Base-by-base conservation (phyloP, 2,329 filamentous ascomycete species). In the Phaeophleospora eucalypticola region DNA sequence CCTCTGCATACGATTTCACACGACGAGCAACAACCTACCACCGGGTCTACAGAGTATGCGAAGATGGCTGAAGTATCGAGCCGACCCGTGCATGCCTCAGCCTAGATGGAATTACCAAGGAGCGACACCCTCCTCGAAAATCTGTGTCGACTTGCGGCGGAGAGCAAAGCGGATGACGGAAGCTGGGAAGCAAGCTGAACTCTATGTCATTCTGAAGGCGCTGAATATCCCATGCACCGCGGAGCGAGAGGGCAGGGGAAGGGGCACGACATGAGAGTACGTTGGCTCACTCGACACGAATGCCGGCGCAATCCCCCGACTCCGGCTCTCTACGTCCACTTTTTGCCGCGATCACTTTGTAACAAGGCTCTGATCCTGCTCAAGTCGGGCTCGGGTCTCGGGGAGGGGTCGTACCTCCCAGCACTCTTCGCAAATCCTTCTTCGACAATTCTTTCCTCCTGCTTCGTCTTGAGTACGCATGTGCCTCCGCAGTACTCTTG, bases 31-130 rank as follows among this genome's bases (percentile, higher is more conserved):
- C 17, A 48, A 53, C 24, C 44, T 44, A 15, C 43, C 46, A 14
- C 40, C 43, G 20, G 48, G 42, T 24, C 43, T 53, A 38, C 45
- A 56, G 7, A 55, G 47, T 32, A 24, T 65, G 46, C 55, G 58
- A 16, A 58, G 49, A 21, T 65, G 62, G 62, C 52, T 65, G 24
- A 54, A 60, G 19, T 51, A 55, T 43, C 53, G 62, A 3, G 59
- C 60, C 10, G 62, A 65, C 46, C 44, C 24, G 36, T 53, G 57
- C 45, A 54, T 59, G n/a, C 53, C 58, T 18, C 61, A 64, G 53
- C 58, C 61, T 9, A 49, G 51, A 6, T 65, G 62, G 62, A 36
- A 49, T 35, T 65, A 65, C 38, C 43, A 24, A 1, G 62, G 62
- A 18, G 40, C 55, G 14, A 36, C 36, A 17, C 58, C 58, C 10